A percentile compares a stretch with the other conserved stretches of the same genome.
Evolutionary conservation across 2,329 filamentous ascomycete species (phyloP).

Genomic region (Aspergillus flavus): DNA sequence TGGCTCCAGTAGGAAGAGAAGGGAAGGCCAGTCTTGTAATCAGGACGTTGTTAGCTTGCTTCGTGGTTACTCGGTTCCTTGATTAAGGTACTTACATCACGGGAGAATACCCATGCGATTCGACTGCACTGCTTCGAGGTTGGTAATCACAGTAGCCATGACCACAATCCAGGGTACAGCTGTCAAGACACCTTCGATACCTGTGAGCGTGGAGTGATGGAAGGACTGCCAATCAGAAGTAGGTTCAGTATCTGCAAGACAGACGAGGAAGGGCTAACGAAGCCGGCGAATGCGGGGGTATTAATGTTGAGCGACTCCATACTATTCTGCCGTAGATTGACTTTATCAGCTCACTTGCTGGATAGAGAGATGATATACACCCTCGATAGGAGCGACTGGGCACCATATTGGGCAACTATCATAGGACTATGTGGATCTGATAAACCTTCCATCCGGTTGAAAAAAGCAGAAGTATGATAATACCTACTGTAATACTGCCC

Average conservation of each 20-base stretch:
- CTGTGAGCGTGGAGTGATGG: background rate
- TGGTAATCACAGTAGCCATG: constrained; percentile 28
- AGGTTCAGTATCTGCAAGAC: background rate
- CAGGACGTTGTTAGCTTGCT: background rate
- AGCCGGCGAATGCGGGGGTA: background rate
- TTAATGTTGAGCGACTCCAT: background rate
- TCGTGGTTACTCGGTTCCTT: background rate
- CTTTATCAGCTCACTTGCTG: background rate
- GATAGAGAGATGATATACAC: background rate
- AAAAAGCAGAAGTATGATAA: background rate
- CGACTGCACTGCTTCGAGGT: constrained; percentile 34
- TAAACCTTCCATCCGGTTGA: background rate
- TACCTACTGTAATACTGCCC: background rate
- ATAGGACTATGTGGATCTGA: too few species aligned
- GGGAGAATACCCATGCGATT: constrained; percentile 37
- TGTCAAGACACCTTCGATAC: constrained; percentile 25
- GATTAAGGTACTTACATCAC: constrained; percentile 25
- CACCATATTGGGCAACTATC: background rate
- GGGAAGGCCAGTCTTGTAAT: constrained; percentile 23
- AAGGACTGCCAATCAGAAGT: background rate
- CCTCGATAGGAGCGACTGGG: background rate
- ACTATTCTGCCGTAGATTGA: background rate
- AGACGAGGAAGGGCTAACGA: background rate
- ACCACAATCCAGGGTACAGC: constrained; percentile 31
- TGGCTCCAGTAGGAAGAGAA: constrained; percentile 28